Conservation (phyloP, 2,329 filamentous ascomycete genomes). For the Ascochyta koolunga region DNA sequence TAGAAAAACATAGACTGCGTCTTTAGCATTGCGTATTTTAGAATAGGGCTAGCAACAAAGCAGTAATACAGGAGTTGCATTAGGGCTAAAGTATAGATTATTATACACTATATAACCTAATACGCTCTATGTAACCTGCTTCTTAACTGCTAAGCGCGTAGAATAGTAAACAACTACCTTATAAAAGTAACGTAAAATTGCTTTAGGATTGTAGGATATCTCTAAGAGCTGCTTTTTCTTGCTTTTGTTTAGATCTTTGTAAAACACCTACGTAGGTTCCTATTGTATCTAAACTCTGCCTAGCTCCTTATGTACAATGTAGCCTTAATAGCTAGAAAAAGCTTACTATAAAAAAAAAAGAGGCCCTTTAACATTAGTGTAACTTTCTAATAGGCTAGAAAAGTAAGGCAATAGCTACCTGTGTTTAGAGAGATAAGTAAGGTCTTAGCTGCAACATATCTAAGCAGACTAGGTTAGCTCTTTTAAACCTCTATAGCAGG, state of each 20-base stretch:
- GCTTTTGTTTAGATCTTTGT: no score
- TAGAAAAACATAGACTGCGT: no score
- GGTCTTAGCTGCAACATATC: slow-evolving; percentile 14
- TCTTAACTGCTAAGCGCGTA: not conserved
- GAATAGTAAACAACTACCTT: slow-evolving; percentile 14
- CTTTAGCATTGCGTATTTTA: no score
- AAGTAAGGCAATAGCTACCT: slow-evolving; percentile 9
- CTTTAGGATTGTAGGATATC: no score
- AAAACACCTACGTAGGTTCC: slow-evolving; percentile 5
- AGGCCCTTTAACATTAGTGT: slow-evolving; percentile 12
- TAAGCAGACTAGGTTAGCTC: not conserved
- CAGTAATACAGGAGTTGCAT: not conserved
- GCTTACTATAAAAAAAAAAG: slow-evolving; percentile 12
- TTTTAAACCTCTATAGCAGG: no score
- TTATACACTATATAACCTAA: no score
- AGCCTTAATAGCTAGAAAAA: slow-evolving; percentile 12
- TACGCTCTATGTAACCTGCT: no score
- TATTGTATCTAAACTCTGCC: slow-evolving; percentile 18
- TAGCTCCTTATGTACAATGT: slow-evolving; percentile 9
- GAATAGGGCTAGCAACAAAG: no score
- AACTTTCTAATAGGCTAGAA: slow-evolving; percentile 18
- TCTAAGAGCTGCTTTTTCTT: no score
- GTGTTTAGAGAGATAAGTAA: not conserved
- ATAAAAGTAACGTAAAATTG: slow-evolving; percentile 6
- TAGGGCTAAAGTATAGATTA: no score